Conservation (phyloP, 306 rosid species). For the Inga laurina region DNA sequence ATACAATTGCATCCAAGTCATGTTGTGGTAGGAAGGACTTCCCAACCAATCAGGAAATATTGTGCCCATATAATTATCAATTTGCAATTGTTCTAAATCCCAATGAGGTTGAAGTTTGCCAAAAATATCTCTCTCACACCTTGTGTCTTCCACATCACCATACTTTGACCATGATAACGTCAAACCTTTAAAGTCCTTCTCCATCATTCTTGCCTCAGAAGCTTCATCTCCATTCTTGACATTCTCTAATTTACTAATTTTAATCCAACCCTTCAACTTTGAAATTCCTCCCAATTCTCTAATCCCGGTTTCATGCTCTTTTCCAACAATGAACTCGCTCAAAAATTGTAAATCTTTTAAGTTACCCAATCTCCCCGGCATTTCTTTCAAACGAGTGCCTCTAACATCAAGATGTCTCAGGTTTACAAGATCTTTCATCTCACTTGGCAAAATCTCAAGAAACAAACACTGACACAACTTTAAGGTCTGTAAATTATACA, state of each 20-base stretch:
- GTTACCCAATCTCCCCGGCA: constrained; percentile 4
- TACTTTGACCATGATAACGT: neutral
- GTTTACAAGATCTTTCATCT: constrained; percentile 15
- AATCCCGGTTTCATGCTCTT: neutral
- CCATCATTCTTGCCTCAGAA: neutral
- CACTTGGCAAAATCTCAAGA: neutral
- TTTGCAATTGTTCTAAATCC: neutral
- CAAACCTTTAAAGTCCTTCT: neutral
- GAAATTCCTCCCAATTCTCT: constrained; percentile 3
- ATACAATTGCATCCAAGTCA: rapidly evolving
- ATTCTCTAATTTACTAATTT: neutral
- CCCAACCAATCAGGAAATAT: constrained; percentile 13
- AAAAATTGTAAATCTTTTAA: neutral
- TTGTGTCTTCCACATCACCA: neutral
- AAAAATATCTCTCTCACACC: neutral
- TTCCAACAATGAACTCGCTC: neutral
- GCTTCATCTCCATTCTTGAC: neutral
- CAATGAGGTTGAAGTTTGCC: constrained; percentile 1
- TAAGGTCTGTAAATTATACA: constrained; percentile 28
- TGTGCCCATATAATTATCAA: neutral
- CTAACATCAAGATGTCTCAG: neutral
- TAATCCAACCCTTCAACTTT: neutral
- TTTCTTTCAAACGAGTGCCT: neutral
- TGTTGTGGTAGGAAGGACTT: neutral
- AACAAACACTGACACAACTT: rapidly evolving